phyloP scores from a whole-genome alignment of 1,139 yeast genomes.

The Citeromyces hawaiiensis region DNA sequence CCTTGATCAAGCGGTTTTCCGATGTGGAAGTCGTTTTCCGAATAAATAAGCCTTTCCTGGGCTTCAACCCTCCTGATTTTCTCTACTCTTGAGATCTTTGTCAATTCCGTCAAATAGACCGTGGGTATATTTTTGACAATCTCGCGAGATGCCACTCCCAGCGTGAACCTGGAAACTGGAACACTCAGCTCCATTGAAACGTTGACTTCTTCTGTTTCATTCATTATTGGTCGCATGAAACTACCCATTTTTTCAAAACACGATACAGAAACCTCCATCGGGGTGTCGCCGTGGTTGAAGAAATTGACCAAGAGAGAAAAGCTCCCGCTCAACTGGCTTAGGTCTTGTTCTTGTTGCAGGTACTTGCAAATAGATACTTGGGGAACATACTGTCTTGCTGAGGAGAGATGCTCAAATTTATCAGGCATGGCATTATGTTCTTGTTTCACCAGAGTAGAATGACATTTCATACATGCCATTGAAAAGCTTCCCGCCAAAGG shows the following conservation, averaged over 20 bases:
- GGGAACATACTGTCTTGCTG: constrained; percentile 16
- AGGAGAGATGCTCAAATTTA: constrained; percentile 13
- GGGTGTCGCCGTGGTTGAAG: constrained; percentile 8
- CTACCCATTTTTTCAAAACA: background rate
- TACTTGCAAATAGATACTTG: constrained; percentile 7
- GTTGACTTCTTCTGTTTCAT: background rate
- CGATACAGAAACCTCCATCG: constrained; percentile 8
- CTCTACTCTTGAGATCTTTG: constrained; percentile 15
- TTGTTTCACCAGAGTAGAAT: constrained; percentile 13
- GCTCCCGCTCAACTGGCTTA: background rate
- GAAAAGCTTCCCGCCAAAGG: constrained; percentile 11
- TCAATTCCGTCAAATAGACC: constrained; percentile 8
- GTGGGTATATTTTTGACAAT: constrained; percentile 13
- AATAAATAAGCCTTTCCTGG: constrained; percentile 4
- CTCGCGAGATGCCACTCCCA: constrained; percentile 11
- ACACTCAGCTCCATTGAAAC: constrained; percentile 7
- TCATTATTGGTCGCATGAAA: background rate
- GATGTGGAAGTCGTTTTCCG: constrained; percentile 1
- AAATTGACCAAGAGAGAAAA: constrained; percentile 8
- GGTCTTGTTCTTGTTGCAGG: background rate
- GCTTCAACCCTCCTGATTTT: constrained; percentile 8
- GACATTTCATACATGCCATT: constrained; percentile 17
- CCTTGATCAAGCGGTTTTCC: constrained; percentile 8
- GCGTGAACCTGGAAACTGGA: constrained; percentile 12
- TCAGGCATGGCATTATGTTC: constrained; percentile 14